These are phyloP conservation scores for Globisporangium apiculatum DNA, from an alignment of 352 stramenopile species.

Conservation along the genomic window DNA sequence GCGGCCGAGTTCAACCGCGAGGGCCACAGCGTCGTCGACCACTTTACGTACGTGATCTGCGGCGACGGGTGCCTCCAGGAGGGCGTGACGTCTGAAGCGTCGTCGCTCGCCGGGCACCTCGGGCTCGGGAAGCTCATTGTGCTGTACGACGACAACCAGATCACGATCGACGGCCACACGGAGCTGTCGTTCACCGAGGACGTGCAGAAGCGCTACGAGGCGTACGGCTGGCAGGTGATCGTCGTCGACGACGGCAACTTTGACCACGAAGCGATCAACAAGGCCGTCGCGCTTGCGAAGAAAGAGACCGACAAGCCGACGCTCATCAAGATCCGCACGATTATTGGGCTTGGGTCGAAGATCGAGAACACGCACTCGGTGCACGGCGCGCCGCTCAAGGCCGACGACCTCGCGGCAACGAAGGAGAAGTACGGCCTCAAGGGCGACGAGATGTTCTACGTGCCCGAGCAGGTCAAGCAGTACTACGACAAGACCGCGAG, in stretches of 20 bases:
- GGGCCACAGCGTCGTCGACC: slow-evolving; percentile 92
- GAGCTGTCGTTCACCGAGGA: slow-evolving; percentile 97
- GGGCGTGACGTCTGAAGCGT: slow-evolving; percentile 94
- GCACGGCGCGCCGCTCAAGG: slow-evolving; percentile 96
- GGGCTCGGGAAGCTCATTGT: slow-evolving; percentile 98
- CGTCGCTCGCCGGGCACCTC: slow-evolving; percentile 95
- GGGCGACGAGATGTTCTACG: slow-evolving; percentile 89
- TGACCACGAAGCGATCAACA: slow-evolving; percentile 89
- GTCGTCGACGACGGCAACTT: slow-evolving; percentile 92
- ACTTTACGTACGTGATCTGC: slow-evolving; percentile 99
- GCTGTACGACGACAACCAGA: slow-evolving; percentile 99
- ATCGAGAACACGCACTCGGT: slow-evolving; percentile 90
- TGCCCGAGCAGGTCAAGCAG: slow-evolving; percentile 91
- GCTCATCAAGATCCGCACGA: slow-evolving; percentile 98
- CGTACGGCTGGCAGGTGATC: slow-evolving; percentile 98
- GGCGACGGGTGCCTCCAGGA: slow-evolving; percentile 99
- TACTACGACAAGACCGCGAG: slow-evolving; percentile 84
- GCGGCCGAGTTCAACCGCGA: slow-evolving; percentile 98
- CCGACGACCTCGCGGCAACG: slow-evolving; percentile 87
- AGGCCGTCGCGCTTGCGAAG: slow-evolving; percentile 93
- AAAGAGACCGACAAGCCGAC: slow-evolving; percentile 93
- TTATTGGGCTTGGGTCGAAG: slow-evolving; percentile 95
- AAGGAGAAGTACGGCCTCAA: slow-evolving; percentile 93
- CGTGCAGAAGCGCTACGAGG: slow-evolving; percentile 95
- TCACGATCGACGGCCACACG: slow-evolving; percentile 98